These are phyloP conservation scores for Kodamaea fungicola DNA, from an alignment of 1,139 yeast species.

Conservation along the genomic window DNA sequence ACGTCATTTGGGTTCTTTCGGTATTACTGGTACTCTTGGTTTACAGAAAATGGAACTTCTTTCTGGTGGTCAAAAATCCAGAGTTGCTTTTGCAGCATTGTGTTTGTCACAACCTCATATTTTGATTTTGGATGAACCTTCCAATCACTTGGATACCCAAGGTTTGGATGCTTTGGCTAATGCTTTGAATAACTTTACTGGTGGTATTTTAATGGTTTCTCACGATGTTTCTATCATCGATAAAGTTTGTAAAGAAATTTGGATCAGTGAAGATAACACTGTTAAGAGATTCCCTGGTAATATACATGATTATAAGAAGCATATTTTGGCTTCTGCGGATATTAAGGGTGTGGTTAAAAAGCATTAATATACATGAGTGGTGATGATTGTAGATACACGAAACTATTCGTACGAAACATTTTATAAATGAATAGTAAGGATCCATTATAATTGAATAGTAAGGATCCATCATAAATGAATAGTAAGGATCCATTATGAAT, in stretches of 20 bases:
- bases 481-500: too few relatives aligned
- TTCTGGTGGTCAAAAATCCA: conserved; percentile 97
- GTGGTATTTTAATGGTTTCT: conserved; percentile 96
- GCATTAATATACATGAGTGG: conserved; percentile 33
- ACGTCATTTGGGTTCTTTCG: conserved; percentile 94
- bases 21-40: conserved; percentile 92
- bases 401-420: too few relatives aligned
- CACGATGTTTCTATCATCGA: conserved; percentile 93
- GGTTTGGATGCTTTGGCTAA: conserved; percentile 95
- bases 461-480: too few relatives aligned
- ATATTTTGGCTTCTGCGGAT: conserved; percentile 74
- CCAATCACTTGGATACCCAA: conserved; percentile 96
- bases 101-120: conserved; percentile 92
- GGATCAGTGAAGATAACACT: conserved; percentile 88
- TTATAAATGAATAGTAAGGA: too few relatives aligned
- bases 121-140: conserved; percentile 93
- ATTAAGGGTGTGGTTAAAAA: conserved; percentile 84
- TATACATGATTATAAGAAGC: conserved; percentile 86
- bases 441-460: too few relatives aligned
- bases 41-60: conserved; percentile 84
- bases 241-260: conserved; percentile 85
- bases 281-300: conserved; percentile 80
- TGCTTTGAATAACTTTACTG: conserved; percentile 82
- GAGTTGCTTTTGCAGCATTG: conserved; percentile 96
- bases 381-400: too few relatives aligned